These are phyloP conservation scores for Lasiodiplodia sp. DNA, from an alignment of 2,329 filamentous ascomycete species.

Conservation along the genomic window DNA sequence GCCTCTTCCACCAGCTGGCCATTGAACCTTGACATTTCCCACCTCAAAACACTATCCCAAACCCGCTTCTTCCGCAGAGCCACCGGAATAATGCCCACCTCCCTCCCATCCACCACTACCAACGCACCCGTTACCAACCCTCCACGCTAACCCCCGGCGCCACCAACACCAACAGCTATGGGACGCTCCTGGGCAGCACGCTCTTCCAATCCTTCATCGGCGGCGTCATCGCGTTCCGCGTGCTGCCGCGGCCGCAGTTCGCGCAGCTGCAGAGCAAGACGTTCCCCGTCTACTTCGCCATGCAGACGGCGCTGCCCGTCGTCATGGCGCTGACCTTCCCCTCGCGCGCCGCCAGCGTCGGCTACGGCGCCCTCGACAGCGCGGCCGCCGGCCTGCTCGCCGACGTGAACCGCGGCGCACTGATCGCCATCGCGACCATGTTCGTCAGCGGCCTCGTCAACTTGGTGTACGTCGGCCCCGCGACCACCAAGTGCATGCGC, in stretches of 20 bases:
- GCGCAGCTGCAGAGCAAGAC: conserved; percentile 78
- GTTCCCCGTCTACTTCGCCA: conserved; percentile 87
- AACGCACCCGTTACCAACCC: conserved; percentile 28
- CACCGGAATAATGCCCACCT: background rate
- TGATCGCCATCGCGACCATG: conserved; percentile 71
- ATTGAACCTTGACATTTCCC: background rate
- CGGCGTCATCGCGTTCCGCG: conserved; percentile 77
- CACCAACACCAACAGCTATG: conserved; percentile 67
- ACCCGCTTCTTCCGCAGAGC: conserved; percentile 29
- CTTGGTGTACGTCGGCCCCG: conserved; percentile 73
- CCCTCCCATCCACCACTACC: conserved; percentile 29
- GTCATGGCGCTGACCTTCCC: conserved; percentile 83
- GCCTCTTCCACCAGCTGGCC: background rate
- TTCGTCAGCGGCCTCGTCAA: conserved; percentile 77
- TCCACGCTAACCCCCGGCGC: conserved; percentile 10
- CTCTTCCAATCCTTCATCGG: conserved; percentile 85
- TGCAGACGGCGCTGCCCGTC: conserved; percentile 79
- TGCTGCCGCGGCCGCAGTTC: conserved; percentile 81
- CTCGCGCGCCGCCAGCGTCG: conserved; percentile 28
- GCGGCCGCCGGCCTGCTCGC: conserved; percentile 3
- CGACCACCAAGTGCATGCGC: conserved; percentile 76
- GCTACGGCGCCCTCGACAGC: conserved; percentile 10
- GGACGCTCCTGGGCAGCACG: conserved; percentile 83
- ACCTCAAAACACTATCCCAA: background rate
- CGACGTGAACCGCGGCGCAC: conserved; percentile 35